Evolutionary conservation across 2,329 filamentous ascomycete genomes (phyloP).

Genomic region (Dothideomycetes sp.): DNA sequence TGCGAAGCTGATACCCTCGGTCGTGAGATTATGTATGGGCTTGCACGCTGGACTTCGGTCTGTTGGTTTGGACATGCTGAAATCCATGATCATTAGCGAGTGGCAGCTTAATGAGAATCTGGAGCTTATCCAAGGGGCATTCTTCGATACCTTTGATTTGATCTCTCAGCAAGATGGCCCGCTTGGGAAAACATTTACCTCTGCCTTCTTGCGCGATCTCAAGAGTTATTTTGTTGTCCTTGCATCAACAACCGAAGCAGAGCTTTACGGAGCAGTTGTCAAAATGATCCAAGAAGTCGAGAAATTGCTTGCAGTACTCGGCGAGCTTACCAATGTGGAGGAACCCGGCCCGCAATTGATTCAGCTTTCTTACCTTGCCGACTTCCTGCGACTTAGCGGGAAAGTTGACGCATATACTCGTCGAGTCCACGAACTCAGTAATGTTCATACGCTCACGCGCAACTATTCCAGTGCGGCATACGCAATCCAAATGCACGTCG

Average conservation of each 20-base stretch:
- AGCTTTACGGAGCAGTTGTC: conserved; percentile 63
- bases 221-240: conserved; percentile 68
- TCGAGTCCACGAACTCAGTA: conserved; percentile 84
- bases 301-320: conserved; percentile 81
- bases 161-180: conserved; percentile 56
- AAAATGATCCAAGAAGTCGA: conserved; percentile 76
- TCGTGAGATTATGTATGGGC: conserved; percentile 87
- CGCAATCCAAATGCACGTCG: conserved; percentile 79
- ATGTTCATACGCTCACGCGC: conserved; percentile 61
- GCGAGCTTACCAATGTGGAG: conserved; percentile 60
- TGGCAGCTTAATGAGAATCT: conserved; percentile 94
- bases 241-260: conserved; percentile 54
- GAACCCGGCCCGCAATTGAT: conserved; percentile 70
- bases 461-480: conserved; percentile 84
- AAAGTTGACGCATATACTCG: conserved; percentile 95
- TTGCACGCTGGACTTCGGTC: conserved; percentile 83
- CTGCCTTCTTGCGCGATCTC: conserved; percentile 66
- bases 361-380: conserved; percentile 83
- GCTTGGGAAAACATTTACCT: conserved; percentile 3
- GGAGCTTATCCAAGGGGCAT: conserved; percentile 83
- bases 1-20: conserved; percentile 77
- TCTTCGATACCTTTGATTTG: conserved; percentile 85
- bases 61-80: conserved; percentile 85
- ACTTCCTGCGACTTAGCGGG: conserved; percentile 92
- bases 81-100: conserved; percentile 97